Evolutionary conservation across 2,329 filamentous ascomycete genomes (phyloP).

Genomic region (Sclerotinia nivalis): DNA sequence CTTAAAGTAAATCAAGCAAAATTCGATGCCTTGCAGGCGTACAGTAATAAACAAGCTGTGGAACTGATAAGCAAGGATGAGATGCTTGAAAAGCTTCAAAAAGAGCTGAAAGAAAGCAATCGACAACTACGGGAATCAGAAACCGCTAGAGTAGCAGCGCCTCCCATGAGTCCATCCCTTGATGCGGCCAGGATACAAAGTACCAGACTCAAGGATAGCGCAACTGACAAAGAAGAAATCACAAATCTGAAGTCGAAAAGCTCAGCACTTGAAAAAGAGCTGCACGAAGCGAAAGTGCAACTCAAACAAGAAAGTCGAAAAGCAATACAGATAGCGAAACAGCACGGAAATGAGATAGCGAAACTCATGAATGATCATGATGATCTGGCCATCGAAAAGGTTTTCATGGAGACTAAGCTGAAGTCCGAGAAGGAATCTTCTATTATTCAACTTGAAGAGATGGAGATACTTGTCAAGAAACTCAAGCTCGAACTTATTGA

Average conservation of each 20-base stretch:
- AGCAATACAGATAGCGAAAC: background rate
- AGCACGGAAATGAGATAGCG: background rate
- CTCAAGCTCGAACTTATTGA: background rate
- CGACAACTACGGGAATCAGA: background rate
- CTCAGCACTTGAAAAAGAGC: constrained; percentile 5
- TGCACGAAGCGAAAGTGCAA: background rate
- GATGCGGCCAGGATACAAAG: background rate
- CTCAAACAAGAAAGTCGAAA: background rate
- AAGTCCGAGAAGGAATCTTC: background rate
- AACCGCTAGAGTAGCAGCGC: background rate
- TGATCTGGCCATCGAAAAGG: background rate
- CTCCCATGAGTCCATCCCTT: background rate
- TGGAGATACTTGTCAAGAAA: background rate
- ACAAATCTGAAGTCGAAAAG: background rate
- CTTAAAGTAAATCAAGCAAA: background rate
- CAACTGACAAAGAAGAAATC: constrained; percentile 2
- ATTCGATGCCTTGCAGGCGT: background rate
- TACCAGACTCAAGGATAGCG: background rate
- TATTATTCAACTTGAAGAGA: background rate
- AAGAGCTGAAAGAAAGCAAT: background rate
- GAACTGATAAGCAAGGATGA: background rate
- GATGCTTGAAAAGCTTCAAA: background rate
- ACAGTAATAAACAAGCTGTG: background rate
- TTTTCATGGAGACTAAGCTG: background rate
- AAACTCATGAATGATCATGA: background rate